Evolutionary conservation across 2,329 filamentous ascomycete genomes (phyloP), one percentile per base, ranked within the genome.

Genomic region (Xylariaceae sp.): DNA sequence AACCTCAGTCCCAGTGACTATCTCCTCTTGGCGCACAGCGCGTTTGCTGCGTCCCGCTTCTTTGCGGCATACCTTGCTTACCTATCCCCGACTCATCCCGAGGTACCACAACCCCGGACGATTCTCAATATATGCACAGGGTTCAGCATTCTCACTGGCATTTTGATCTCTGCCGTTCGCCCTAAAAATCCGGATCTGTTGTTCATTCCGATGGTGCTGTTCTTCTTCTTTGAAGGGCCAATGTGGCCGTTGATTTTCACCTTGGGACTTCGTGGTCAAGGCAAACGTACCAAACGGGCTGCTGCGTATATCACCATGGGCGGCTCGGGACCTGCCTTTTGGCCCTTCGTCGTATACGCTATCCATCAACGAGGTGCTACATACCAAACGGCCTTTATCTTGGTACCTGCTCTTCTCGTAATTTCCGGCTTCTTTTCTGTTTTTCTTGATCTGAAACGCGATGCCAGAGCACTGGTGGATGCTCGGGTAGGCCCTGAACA

Each of bases 191-290:
- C 78, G 0, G 76, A 82, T 56, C 58, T 79, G 0, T 66, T 84
- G 19, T 71, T 75, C 19, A 75, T 82, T n/a, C 85, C 89, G 58
- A 73, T 88, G 2, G 75, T 86, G 38, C 62, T 92, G 28, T 87
- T 88, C 57, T 86, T 90, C 59, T 90, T 95, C 69, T 90, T 89
- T 63, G 89, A 93, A 68, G 88, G 86, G 0, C 89, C 90, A 47
- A 82, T 90, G 60, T 96, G 89, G 76, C 90, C 91, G 0, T 84
- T 92, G 1, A 85, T 94, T 54, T 90, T 91, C 60, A 84, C 88
- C 3, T 79, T 94, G 12, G 88, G 87, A 3, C 84, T 96, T 53
- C 82, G 89, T 2, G 90, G 90, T 1, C 81, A 95, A 45, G 90
- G 90, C 0, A 79, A 82, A n/a, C 80, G 89, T 58, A 91, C 88